phyloP scores from a whole-genome alignment of 2,329 filamentous ascomycete genomes.

The Lachnellula arida region DNA sequence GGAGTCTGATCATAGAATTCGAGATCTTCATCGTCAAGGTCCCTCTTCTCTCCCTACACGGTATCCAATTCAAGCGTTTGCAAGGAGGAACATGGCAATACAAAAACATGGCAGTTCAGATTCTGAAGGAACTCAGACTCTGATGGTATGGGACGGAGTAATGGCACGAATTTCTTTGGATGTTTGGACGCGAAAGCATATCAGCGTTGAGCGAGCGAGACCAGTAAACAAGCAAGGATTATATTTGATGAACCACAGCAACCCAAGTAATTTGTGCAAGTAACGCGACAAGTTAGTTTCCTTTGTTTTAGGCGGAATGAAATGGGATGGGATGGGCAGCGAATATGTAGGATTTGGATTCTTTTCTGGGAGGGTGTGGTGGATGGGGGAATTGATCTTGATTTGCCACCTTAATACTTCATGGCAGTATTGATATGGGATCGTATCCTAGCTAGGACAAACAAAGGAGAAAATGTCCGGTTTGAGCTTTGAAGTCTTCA shows the following conservation, averaged over 20 bases:
- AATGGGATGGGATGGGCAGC: neutral
- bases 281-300: neutral
- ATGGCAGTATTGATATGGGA: too few species aligned
- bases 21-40: conserved; percentile 98
- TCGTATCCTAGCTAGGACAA: too few species aligned
- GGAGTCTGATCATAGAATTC: conserved; percentile 79
- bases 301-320: neutral
- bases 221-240: neutral
- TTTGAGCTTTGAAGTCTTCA: too few species aligned
- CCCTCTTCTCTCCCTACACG: conserved; percentile 84
- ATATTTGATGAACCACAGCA: neutral
- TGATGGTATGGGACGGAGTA: conserved; percentile 34
- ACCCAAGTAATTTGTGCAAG: neutral
- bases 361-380: neutral
- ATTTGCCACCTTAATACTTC: neutral
- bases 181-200: neutral
- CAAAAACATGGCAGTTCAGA: conserved; percentile 96
- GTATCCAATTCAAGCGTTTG: conserved; percentile 97
- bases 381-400: neutral
- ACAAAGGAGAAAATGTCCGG: too few species aligned
- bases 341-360: neutral
- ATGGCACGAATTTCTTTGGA: neutral
- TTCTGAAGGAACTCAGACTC: conserved; percentile 78
- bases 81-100: conserved; percentile 97
- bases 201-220: neutral